phyloP scores from a whole-genome alignment of 2,329 filamentous ascomycete species.

The Aureobasidium sp. region DNA sequence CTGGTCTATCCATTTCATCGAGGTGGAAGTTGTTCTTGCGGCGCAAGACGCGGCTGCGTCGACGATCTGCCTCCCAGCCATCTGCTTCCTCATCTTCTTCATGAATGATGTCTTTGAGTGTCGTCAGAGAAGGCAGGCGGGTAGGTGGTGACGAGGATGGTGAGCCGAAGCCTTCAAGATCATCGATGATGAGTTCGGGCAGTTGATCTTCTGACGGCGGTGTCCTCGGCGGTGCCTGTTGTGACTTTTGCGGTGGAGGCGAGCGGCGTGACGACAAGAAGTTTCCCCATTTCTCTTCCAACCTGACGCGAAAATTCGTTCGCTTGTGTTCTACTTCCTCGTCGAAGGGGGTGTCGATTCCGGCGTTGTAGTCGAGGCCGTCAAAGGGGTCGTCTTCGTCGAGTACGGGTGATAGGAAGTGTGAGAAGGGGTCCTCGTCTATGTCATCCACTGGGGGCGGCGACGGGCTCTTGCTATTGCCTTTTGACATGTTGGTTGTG shows the following conservation, averaged over 20 bases:
- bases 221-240: conserved; percentile 30
- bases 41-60: conserved; percentile 27
- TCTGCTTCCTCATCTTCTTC: conserved; percentile 15
- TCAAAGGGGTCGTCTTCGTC: conserved; percentile 35
- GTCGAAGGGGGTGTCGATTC: conserved; percentile 24
- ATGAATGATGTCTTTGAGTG: conserved; percentile 5
- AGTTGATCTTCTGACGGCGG: conserved; percentile 18
- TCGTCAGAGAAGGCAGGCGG: conserved; percentile 16
- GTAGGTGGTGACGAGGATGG: conserved; percentile 11
- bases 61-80: conserved; percentile 27
- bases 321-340: conserved; percentile 22
- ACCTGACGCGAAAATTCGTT: conserved; percentile 33
- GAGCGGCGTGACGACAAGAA: conserved; percentile 25
- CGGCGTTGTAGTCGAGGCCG: conserved; percentile 33
- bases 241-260: conserved; percentile 19
- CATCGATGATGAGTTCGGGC: conserved; percentile 18
- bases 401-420: conserved; percentile 36
- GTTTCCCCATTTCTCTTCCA: conserved; percentile 35
- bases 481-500: conserved; percentile 16
- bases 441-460: conserved; percentile 27
- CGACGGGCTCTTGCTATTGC: conserved; percentile 1
- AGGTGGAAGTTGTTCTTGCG: conserved; percentile 22
- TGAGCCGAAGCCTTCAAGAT: conserved; percentile 16
- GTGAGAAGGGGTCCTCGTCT: conserved; percentile 37
- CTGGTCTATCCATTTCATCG: conserved; percentile 1